A percentile compares a stretch with the other conserved stretches of the same genome.
These are phyloP conservation scores for Aspergillus bertholletiae DNA, from an alignment of 495 filamentous ascomycete genomes.

Conservation along the genomic window DNA sequence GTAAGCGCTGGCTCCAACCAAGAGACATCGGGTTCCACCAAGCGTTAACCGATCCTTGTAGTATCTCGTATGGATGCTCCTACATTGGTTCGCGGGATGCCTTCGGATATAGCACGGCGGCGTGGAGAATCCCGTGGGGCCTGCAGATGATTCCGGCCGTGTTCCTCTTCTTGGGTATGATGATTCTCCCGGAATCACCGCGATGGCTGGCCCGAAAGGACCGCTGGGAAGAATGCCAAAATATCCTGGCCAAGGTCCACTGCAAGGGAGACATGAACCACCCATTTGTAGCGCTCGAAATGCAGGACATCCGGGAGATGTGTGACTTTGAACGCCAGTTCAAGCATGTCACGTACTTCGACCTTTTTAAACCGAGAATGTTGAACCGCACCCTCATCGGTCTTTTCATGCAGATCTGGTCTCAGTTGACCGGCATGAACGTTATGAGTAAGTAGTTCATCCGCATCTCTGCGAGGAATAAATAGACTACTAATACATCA, in stretches of 20 bases:
- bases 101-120: slow-evolving; percentile 36
- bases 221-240: slow-evolving; percentile 67
- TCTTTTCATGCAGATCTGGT: slow-evolving; percentile 78
- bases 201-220: slow-evolving; percentile 76
- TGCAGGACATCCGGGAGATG: slow-evolving; percentile 65
- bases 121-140: slow-evolving; percentile 76
- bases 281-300: slow-evolving; percentile 60
- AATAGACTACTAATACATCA: background rate
- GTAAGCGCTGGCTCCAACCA: slow-evolving; percentile 15
- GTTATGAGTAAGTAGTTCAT: slow-evolving; percentile 56
- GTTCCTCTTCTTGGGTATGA: slow-evolving; percentile 59
- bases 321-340: slow-evolving; percentile 63
- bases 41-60: slow-evolving; percentile 1
- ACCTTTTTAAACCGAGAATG: slow-evolving; percentile 67
- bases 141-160: slow-evolving; percentile 72
- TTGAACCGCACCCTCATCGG: slow-evolving; percentile 69
- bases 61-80: slow-evolving; percentile 71
- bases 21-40: background rate
- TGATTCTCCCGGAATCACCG: slow-evolving; percentile 73
- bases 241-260: slow-evolving; percentile 66
- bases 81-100: slow-evolving; percentile 46
- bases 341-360: slow-evolving; percentile 60
- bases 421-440: slow-evolving; percentile 80
- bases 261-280: slow-evolving; percentile 61
- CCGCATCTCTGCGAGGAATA: background rate